phyloP scores from a whole-genome alignment of 148 eudicot species.

The Diospyros kaki region DNA sequence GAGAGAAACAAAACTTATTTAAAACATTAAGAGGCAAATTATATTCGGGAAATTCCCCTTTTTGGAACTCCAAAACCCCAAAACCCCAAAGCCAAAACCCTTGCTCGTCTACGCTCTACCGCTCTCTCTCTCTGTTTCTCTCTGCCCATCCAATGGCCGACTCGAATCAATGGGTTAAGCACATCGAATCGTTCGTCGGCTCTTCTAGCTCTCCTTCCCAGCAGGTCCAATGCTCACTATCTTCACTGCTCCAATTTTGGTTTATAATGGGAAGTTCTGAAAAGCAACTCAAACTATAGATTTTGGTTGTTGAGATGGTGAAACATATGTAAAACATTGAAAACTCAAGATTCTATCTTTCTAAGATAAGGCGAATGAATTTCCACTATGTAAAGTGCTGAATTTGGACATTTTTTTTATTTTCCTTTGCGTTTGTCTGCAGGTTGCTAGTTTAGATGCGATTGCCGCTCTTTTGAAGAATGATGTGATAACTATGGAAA shows the following conservation, averaged over 20 bases:
- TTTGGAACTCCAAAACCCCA: not conserved
- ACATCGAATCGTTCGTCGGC: constrained; percentile 66
- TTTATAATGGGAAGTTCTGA: not conserved
- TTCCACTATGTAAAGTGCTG: not conserved
- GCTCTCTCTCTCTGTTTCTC: constrained; percentile 6
- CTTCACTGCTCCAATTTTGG: not conserved
- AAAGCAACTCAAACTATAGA: not conserved
- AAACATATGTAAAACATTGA: too few relatives aligned
- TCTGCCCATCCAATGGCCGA: constrained; percentile 35
- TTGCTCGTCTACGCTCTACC: too few relatives aligned
- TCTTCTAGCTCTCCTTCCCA: constrained; percentile 57
- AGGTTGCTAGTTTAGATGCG: constrained; percentile 62
- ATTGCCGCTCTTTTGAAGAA: constrained; percentile 67
- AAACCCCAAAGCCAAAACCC: not conserved
- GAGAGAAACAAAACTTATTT: too few relatives aligned
- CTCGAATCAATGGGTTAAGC: constrained; percentile 31
- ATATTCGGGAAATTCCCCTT: not conserved
- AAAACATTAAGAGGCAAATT: too few relatives aligned
- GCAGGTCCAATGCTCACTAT: constrained; percentile 43
- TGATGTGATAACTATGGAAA: constrained; percentile 53
- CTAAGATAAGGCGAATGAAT: not conserved
- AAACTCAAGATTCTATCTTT: not conserved
- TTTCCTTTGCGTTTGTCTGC: constrained; percentile 13
- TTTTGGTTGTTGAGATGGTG: not conserved
- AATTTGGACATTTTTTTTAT: not conserved